phyloP scores from a whole-genome alignment of 768 basidiomycete species.

The Rossbeevera mucosa region DNA sequence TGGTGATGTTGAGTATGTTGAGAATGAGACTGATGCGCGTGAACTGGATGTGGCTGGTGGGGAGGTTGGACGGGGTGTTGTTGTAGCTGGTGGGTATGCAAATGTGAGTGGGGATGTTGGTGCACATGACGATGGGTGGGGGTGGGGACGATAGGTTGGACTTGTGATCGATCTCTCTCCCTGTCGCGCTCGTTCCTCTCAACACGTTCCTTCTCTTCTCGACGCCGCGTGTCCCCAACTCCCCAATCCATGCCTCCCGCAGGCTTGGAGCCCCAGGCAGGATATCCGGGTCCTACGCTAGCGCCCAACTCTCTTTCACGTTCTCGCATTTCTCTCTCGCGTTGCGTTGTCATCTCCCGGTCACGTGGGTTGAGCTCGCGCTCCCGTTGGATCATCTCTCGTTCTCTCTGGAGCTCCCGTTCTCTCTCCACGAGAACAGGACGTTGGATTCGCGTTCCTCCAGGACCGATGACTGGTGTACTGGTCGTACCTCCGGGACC shows the following conservation, averaged over 20 bases:
- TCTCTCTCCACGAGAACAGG: constrained; percentile 32
- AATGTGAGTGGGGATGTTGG: constrained; percentile 32
- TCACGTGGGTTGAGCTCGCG: constrained; percentile 21
- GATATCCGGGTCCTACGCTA: constrained; percentile 14
- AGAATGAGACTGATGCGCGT: constrained; percentile 29
- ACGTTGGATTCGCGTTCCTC: constrained; percentile 21
- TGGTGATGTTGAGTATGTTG: constrained; percentile 26
- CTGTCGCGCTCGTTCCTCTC: constrained; percentile 25
- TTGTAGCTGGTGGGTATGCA: constrained; percentile 34
- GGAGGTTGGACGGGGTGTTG: constrained; percentile 17
- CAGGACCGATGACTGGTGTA: constrained; percentile 13
- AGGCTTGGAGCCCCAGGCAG: constrained; percentile 34
- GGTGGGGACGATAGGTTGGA: constrained; percentile 19
- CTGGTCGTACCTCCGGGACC: constrained; percentile 24
- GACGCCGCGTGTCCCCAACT: constrained; percentile 31
- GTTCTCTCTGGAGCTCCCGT: constrained; percentile 23
- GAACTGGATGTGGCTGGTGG: constrained; percentile 25
- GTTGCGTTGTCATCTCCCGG: constrained; percentile 17
- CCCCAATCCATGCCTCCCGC: constrained; percentile 29
- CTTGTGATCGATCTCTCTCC: constrained; percentile 30
- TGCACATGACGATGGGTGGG: constrained; percentile 29
- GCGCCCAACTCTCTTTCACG: constrained; percentile 27
- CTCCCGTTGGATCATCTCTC: constrained; percentile 27
- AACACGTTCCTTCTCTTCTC: constrained; percentile 32
- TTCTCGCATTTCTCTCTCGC: constrained; percentile 26